Evolutionary conservation across 371 early-diverging fungal species (phyloP).

Genomic region (Syncephalastrum sp.): DNA sequence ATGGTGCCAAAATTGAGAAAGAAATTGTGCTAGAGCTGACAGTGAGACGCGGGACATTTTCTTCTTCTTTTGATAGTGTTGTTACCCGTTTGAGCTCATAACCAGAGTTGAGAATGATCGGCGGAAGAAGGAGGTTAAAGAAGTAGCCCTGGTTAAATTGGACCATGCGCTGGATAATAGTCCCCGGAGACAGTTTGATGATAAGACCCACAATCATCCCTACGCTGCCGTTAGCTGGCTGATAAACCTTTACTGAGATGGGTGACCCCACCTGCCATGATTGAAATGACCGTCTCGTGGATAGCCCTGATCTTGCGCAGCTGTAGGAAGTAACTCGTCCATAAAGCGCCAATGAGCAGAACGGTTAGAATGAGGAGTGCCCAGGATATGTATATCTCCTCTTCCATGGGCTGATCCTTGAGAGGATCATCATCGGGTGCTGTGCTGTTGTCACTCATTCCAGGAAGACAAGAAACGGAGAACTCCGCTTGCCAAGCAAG

Average conservation of each 20-base stretch:
- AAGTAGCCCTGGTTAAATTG: constrained; percentile 90
- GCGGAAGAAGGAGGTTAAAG: constrained; percentile 93
- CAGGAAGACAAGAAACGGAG: neutral
- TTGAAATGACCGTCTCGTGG: constrained; percentile 93
- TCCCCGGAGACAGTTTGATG: constrained; percentile 72
- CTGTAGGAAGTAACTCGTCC: constrained; percentile 85
- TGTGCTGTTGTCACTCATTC: constrained; percentile 15
- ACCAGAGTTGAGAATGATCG: constrained; percentile 94
- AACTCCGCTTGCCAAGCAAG: too few species aligned
- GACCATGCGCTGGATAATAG: constrained; percentile 78
- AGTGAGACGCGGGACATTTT: neutral
- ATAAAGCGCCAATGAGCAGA: constrained; percentile 80
- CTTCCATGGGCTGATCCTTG: constrained; percentile 51
- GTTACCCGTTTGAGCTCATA: constrained; percentile 84
- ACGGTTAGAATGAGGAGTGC: constrained; percentile 84
- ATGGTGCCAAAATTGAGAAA: constrained; percentile 88
- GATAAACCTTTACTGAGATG: neutral
- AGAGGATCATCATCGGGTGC: constrained; percentile 18
- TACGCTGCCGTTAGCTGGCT: constrained; percentile 13
- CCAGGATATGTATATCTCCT: constrained; percentile 79
- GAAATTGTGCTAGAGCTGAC: constrained; percentile 61
- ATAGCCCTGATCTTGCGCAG: constrained; percentile 78
- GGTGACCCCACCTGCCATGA: constrained; percentile 69
- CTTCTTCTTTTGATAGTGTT: too few species aligned
- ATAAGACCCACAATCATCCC: constrained; percentile 87